These are phyloP conservation scores for Exophiala oligosperma DNA, from an alignment of 2,329 filamentous ascomycete genomes.

Conservation along the genomic window DNA sequence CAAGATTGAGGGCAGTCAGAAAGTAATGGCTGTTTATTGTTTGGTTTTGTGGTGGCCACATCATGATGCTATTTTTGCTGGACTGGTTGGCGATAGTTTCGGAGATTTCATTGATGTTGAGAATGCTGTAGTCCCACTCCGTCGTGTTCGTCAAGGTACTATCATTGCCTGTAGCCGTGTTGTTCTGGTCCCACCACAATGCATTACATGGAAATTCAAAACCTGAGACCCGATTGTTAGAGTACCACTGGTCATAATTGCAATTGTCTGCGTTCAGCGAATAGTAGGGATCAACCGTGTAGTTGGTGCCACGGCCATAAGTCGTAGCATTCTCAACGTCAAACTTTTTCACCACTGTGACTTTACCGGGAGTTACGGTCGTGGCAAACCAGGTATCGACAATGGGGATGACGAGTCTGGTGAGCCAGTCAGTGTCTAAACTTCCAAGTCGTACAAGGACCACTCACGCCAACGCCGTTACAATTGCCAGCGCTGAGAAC, in stretches of 20 bases:
- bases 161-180: too few relatives aligned
- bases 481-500: slow-evolving; percentile 3
- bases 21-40: neutral
- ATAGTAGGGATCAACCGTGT: slow-evolving; percentile 5
- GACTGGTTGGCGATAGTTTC: neutral
- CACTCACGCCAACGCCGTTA: neutral
- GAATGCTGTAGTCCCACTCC: neutral
- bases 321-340: neutral
- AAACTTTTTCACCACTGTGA: neutral
- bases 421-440: too few relatives aligned
- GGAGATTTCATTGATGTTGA: neutral
- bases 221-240: too few relatives aligned
- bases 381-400: slow-evolving; percentile 8
- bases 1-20: slow-evolving; percentile 1
- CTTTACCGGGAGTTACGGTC: slow-evolving; percentile 4
- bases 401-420: neutral
- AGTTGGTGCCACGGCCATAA: neutral
- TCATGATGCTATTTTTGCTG: neutral
- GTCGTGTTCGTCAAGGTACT: neutral
- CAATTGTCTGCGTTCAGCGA: neutral
- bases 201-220: too few relatives aligned
- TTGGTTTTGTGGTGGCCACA: neutral
- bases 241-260: too few relatives aligned
- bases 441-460: too few relatives aligned
- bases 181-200: too few relatives aligned